Percentiles rank a stretch among this genome's conserved stretches.
Evolutionary conservation across 2,329 filamentous ascomycete species (phyloP).

Genomic region (Trichoderma afroharzianum): DNA sequence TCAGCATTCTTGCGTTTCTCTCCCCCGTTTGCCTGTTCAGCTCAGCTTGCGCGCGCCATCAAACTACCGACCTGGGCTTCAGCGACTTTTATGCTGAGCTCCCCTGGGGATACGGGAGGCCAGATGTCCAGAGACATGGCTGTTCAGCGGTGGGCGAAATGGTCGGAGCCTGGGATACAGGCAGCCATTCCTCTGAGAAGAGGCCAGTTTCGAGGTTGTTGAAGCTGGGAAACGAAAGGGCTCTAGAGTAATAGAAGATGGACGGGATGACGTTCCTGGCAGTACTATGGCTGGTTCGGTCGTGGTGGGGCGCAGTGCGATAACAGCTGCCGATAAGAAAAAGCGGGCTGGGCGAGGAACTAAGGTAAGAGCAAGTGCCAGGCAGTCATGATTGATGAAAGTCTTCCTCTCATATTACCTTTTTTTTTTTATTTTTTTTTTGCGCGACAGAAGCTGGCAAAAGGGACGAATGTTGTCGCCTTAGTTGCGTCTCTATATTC

Average conservation of each 20-base stretch:
- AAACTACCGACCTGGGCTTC: conserved; percentile 46
- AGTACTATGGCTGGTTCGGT: background rate
- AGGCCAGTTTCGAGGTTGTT: conserved; percentile 2
- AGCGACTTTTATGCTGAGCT: conserved; percentile 49
- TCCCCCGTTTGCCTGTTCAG: background rate
- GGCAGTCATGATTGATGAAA: conserved; percentile 18
- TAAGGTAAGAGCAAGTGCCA: conserved; percentile 9
- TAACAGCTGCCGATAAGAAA: conserved; percentile 10
- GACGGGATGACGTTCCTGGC: background rate
- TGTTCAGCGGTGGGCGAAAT: background rate
- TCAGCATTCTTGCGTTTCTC: conserved; percentile 26
- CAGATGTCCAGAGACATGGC: conserved; percentile 58
- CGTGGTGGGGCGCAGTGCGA: background rate
- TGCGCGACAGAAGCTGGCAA: background rate
- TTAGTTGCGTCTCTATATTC: background rate
- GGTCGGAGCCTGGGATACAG: conserved; percentile 15
- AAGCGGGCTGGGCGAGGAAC: background rate
- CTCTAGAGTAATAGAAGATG: too few relatives aligned
- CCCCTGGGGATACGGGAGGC: conserved; percentile 49
- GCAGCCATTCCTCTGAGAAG: conserved; percentile 16
- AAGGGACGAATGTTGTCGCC: background rate
- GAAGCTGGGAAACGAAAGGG: background rate
- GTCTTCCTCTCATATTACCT: background rate
- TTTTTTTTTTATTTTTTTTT: too few relatives aligned
- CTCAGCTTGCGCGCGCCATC: background rate